These are phyloP conservation scores for Mycogone perniciosa DNA, from an alignment of 2,329 filamentous ascomycete species.

Conservation along the genomic window DNA sequence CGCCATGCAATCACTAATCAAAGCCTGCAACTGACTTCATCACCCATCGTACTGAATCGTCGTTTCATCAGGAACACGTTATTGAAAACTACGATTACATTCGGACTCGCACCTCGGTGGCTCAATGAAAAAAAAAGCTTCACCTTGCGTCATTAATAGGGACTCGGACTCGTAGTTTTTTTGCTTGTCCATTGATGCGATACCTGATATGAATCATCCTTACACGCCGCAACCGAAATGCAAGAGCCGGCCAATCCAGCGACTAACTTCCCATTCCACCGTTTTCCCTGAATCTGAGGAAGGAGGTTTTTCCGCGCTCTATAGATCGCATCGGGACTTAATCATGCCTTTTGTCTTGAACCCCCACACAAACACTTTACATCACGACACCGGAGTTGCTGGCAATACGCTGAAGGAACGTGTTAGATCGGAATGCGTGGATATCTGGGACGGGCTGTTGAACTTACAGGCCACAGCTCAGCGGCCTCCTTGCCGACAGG, in stretches of 20 bases:
- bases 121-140: neutral
- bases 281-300: conserved; percentile 14
- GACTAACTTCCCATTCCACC: conserved; percentile 25
- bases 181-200: conserved; percentile 42
- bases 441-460: neutral
- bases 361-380: conserved; percentile 55
- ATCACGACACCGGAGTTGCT: conserved; percentile 99
- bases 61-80: neutral
- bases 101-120: no score
- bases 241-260: conserved; percentile 43
- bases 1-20: no score
- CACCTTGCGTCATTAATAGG: neutral
- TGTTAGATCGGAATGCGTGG: neutral
- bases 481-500: conserved; percentile 99
- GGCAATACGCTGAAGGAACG: conserved; percentile 74
- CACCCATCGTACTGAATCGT: no score
- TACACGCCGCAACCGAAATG: conserved; percentile 50
- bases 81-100: neutral
- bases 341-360: conserved; percentile 26
- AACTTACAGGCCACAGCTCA: conserved; percentile 94
- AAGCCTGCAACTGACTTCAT: no score
- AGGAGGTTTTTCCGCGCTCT: conserved; percentile 21
- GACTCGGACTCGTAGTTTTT: conserved; percentile 25
- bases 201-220: conserved; percentile 47
- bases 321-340: conserved; percentile 30